These are phyloP conservation scores for Saccharomyces hybrid DNA, from an alignment of 1,139 yeast species.

Conservation along the genomic window DNA sequence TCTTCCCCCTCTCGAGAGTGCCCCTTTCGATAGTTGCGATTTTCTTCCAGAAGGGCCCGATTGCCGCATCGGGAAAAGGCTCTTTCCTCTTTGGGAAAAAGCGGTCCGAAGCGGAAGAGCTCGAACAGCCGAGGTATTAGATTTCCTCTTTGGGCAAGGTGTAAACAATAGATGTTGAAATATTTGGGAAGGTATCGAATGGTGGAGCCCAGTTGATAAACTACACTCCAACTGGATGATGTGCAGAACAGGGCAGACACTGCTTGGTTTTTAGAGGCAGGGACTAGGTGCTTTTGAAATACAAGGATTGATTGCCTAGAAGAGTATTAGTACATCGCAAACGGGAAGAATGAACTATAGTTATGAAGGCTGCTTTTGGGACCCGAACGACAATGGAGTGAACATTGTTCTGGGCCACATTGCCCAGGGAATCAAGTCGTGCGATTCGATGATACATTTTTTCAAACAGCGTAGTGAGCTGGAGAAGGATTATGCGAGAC, in stretches of 20 bases:
- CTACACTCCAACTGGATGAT: background rate
- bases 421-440: constrained; percentile 24
- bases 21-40: background rate
- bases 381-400: constrained; percentile 30
- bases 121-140: background rate
- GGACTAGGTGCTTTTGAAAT: background rate
- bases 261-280: background rate
- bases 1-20: background rate
- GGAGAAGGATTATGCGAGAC: constrained; percentile 30
- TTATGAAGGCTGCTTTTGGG: constrained; percentile 31
- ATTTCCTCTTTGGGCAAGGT: background rate
- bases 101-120: background rate
- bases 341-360: constrained; percentile 16
- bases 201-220: background rate
- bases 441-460: constrained; percentile 21
- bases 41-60: background rate
- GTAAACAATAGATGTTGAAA: background rate
- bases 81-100: background rate
- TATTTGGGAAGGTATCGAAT: background rate
- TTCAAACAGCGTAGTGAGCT: constrained; percentile 27
- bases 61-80: background rate
- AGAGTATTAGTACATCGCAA: background rate
- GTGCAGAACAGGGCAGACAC: background rate
- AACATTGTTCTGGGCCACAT: constrained; percentile 25
- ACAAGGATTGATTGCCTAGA: background rate